Base-by-base conservation (phyloP, 345 rosid genomes). In the Hypericum perforatum region DNA sequence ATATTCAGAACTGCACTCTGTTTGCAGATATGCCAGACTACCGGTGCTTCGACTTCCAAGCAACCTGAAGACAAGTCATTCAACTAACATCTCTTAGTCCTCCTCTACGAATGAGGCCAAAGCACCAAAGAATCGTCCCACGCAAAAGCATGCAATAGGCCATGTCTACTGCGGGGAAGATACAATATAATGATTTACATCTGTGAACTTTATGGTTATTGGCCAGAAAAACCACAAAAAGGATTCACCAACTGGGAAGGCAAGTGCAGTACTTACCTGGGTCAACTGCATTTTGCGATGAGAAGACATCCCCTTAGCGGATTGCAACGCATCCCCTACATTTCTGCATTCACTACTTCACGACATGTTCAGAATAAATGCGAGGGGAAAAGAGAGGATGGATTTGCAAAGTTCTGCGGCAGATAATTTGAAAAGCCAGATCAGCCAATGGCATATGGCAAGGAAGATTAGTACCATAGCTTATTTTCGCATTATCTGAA, bases 281-380 rank as follows among this genome's bases (percentile, higher is more conserved):
- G 82, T 63, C 74, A 85, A 66, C 47, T 82, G 82, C 66, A 61
- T 69, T 47, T 66, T 62, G n/a, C 76, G 85, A n/a, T 72, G 78
- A 37, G 89, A 79, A 50, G 82, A 76, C 32, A 66, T 66, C 65
- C 76, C 85, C 74, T 82, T 87, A 51, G 79, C 85, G 49, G 63
- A 49, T 16, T 76, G 63, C 75, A 91, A 62, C 6, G 77, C 69
- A 63, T 82, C 92, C 67, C 82, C 96, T 63, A 87, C n/a, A 54
- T 65, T 60, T 79, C 98, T 91, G 78, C 63, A 65, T 29, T 60
- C 55, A 75, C 41, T n/a, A n/a, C n/a, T n/a, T n/a, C n/a, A n/a
- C n/a, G n/a, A n/a, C n/a, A n/a, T n/a, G 54, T 60, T 44, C 57
- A 71, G 53, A 60, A 59, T 63, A 46, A 57, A 57, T 67, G 77